Percentiles rank a stretch among this genome's conserved stretches.
These are phyloP conservation scores for Purpureocillium lavendulum DNA, from an alignment of 2,329 filamentous ascomycete genomes.

Conservation along the genomic window DNA sequence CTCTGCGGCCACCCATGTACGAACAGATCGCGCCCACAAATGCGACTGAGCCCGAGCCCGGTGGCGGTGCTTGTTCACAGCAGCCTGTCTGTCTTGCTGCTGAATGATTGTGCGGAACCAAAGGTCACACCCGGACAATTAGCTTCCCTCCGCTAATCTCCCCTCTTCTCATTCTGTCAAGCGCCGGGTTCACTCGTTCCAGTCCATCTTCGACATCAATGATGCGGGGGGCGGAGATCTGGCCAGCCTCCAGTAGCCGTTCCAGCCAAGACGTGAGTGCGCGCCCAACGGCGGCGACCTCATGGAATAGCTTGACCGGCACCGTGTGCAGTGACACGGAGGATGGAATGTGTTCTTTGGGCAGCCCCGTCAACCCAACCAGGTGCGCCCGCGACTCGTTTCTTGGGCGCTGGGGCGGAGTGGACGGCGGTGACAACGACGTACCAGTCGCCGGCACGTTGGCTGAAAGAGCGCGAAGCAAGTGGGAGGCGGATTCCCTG, in stretches of 20 bases:
- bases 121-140: background rate
- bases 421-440: slow-evolving; percentile 24
- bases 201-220: slow-evolving; percentile 53
- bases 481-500: slow-evolving; percentile 43
- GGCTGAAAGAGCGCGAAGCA: no score
- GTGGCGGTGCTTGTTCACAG: no score
- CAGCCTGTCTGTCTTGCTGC: no score
- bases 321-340: slow-evolving; percentile 48
- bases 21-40: no score
- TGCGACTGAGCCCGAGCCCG: no score
- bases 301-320: slow-evolving; percentile 67
- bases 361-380: slow-evolving; percentile 56
- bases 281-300: slow-evolving; percentile 51
- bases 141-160: slow-evolving; percentile 34
- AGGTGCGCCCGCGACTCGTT: slow-evolving; percentile 36
- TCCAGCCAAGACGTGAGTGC: slow-evolving; percentile 57
- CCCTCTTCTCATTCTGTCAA: slow-evolving; percentile 45
- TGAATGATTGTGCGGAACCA: no score
- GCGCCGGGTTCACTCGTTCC: slow-evolving; percentile 51
- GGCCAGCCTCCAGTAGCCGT: slow-evolving; percentile 40
- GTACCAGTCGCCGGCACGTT: no score
- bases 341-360: slow-evolving; percentile 39
- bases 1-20: no score
- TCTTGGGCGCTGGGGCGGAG: slow-evolving; percentile 17
- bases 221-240: slow-evolving; percentile 51